Evolutionary conservation across 306 rosid species (phyloP).

Genomic region (Canavalia gladiata): DNA sequence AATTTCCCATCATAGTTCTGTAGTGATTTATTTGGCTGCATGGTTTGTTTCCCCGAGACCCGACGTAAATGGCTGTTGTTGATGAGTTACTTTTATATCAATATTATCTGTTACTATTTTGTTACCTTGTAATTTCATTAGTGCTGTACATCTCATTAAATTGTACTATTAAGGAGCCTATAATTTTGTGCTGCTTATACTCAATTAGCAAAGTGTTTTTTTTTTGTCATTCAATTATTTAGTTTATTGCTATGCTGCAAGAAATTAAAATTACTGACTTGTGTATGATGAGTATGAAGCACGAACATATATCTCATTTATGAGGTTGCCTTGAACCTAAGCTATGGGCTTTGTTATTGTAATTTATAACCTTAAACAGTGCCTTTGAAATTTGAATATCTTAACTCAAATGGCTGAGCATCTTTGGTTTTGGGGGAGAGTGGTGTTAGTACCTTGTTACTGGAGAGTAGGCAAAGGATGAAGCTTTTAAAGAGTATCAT

Average conservation of each 20-base stretch:
- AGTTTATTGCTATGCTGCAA: not conserved
- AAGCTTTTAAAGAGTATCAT: conserved; percentile 5
- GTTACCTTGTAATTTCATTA: not conserved
- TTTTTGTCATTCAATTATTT: not conserved
- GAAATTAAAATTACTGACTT: not conserved
- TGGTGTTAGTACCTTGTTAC: not conserved
- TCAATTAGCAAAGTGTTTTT: not conserved
- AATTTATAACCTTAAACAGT: not conserved
- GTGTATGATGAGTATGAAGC: not conserved
- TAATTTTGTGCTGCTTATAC: too few species aligned
- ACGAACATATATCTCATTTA: not conserved
- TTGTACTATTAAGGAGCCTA: not conserved
- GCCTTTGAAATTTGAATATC: conserved; percentile 2
- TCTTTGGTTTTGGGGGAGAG: not conserved
- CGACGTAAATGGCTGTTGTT: not conserved
- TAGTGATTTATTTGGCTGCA: not conserved
- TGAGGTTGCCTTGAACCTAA: not conserved
- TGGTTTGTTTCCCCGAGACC: not conserved
- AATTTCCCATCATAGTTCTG: not conserved
- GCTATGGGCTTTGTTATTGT: not conserved
- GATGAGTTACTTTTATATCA: not conserved
- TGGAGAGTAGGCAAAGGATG: conserved; percentile 9
- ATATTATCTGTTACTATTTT: not conserved
- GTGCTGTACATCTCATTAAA: not conserved
- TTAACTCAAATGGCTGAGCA: not conserved